These are phyloP conservation scores for Lepiota brunneoincarnata DNA, from an alignment of 768 basidiomycete species.

Conservation along the genomic window DNA sequence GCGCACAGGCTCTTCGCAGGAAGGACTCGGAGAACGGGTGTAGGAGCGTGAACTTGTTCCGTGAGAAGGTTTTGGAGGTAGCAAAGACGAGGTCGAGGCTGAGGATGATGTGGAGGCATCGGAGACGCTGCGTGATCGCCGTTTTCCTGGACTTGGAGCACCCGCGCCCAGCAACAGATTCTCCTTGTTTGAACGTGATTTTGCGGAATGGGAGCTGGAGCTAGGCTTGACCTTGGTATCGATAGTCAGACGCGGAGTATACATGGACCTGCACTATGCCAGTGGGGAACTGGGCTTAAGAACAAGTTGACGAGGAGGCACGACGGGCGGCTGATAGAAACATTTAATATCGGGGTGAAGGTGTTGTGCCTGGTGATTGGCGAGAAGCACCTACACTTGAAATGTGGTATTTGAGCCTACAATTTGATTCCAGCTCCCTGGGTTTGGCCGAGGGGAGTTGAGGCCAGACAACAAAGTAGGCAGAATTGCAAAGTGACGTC, in stretches of 20 bases:
- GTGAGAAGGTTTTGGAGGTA: conserved; percentile 28
- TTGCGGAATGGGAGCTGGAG: conserved; percentile 29
- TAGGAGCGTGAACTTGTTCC: conserved; percentile 17
- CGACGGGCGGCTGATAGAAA: not conserved
- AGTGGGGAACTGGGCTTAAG: conserved; percentile 1
- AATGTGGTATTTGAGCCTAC: no score
- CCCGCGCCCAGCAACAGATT: conserved; percentile 30
- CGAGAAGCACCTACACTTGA: not conserved
- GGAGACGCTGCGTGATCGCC: conserved; percentile 48
- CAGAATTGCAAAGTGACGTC: no score
- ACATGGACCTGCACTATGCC: conserved; percentile 29
- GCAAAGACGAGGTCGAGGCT: conserved; percentile 47
- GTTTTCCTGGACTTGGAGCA: conserved; percentile 27
- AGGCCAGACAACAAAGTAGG: no score
- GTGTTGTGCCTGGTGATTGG: not conserved
- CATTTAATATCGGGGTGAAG: conserved; percentile 4
- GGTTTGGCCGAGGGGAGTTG: no score
- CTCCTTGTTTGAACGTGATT: conserved; percentile 23
- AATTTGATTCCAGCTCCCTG: no score
- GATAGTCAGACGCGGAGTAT: conserved; percentile 43
- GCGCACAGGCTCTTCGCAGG: conserved; percentile 50
- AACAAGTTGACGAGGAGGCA: not conserved
- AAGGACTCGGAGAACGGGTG: conserved; percentile 38
- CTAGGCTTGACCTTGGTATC: conserved; percentile 40
- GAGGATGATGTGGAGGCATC: conserved; percentile 58